phyloP scores from a whole-genome alignment of 73 alveolate genomes.

The Symbiodinium natans region DNA sequence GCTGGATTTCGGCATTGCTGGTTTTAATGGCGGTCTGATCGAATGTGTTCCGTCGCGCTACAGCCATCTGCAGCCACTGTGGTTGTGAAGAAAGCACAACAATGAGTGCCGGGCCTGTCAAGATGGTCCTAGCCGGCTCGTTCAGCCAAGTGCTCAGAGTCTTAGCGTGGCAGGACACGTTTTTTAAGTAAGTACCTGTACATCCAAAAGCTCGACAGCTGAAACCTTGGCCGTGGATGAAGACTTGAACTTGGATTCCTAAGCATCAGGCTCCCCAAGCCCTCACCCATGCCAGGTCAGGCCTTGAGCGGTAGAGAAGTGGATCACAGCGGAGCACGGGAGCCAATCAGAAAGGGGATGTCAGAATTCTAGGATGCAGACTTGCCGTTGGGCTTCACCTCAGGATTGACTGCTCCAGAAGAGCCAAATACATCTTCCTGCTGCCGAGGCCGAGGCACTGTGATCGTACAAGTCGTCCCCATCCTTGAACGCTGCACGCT shows the following conservation, averaged over 20 bases:
- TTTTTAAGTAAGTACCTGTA: too few species aligned
- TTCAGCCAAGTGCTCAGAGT: conserved; percentile 51
- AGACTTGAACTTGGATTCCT: background rate
- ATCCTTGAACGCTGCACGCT: background rate
- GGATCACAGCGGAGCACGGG: too few species aligned
- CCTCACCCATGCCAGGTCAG: background rate
- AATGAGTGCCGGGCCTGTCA: conserved; percentile 44
- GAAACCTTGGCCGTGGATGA: too few species aligned
- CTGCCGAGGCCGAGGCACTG: background rate
- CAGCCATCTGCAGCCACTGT: too few species aligned
- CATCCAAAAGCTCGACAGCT: too few species aligned
- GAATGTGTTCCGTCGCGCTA: too few species aligned
- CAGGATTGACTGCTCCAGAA: background rate
- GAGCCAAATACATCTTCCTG: background rate
- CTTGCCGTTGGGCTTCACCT: conserved; percentile 88
- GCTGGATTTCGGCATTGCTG: too few species aligned
- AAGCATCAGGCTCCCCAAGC: background rate
- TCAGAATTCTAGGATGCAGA: background rate
- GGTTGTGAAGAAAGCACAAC: too few species aligned
- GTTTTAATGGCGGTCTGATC: too few species aligned
- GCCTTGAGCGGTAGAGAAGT: too few species aligned
- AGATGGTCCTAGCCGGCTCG: conserved; percentile 31
- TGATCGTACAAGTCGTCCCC: conserved; percentile 57
- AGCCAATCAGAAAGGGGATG: too few species aligned
- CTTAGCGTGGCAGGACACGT: background rate